A percentile compares a stretch with the other conserved stretches of the same genome.
These are phyloP conservation scores for Mucuna pruriens DNA, from an alignment of 306 rosid genomes.

Conservation along the genomic window DNA sequence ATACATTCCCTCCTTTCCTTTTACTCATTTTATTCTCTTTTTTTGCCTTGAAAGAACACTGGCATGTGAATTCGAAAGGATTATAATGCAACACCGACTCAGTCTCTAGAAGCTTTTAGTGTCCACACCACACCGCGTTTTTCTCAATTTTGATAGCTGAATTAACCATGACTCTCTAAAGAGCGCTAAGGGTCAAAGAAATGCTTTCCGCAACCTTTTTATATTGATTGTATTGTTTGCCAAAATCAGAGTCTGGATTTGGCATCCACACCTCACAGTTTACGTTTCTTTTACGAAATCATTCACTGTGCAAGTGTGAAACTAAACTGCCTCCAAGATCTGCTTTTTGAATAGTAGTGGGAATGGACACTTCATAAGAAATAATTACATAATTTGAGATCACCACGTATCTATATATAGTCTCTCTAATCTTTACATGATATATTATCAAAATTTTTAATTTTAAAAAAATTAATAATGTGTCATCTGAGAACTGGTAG, in stretches of 20 bases:
- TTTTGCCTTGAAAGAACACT: neutral
- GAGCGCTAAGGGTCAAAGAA: neutral
- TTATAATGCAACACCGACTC: neutral
- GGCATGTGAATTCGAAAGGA: neutral
- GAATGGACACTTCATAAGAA: neutral
- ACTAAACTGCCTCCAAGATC: neutral
- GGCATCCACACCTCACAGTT: neutral
- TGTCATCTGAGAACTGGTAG: too few species aligned
- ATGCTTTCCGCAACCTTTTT: neutral
- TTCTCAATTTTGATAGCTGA: neutral
- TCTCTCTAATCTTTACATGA: neutral
- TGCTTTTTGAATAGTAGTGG: neutral
- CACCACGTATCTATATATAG: neutral
- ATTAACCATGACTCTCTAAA: neutral
- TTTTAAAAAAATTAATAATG: neutral
- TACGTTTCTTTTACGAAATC: neutral
- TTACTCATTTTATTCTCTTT: neutral
- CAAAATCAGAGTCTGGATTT: neutral
- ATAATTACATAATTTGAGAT: neutral
- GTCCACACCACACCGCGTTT: neutral
- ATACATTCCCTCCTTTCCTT: neutral
- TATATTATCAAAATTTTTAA: neutral
- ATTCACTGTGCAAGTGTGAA: conserved; percentile 7
- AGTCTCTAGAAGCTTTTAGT: neutral
- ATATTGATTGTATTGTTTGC: neutral